These are phyloP conservation scores for Alternaria viburni DNA, from an alignment of 2,329 filamentous ascomycete genomes.

Conservation along the genomic window DNA sequence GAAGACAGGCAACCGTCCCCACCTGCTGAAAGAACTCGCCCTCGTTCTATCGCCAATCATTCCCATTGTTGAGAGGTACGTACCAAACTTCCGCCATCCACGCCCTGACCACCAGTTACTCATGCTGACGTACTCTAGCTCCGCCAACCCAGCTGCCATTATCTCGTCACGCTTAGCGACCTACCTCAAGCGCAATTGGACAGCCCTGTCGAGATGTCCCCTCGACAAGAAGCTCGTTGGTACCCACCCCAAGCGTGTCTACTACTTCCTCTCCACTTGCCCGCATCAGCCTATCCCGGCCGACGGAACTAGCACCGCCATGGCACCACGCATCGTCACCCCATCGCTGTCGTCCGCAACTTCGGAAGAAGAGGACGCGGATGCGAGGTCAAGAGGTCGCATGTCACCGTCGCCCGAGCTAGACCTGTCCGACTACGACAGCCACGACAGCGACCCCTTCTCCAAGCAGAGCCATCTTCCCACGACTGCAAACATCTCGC, in stretches of 20 bases:
- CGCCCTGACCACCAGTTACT: conserved; percentile 29
- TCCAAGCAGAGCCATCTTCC: conserved; percentile 56
- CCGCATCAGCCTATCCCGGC: conserved; percentile 82
- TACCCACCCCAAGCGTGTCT: conserved; percentile 91
- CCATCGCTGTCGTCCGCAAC: conserved; percentile 82
- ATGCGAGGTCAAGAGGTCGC: conserved; percentile 64
- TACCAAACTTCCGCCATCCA: conserved; percentile 34
- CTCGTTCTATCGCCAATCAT: conserved; percentile 77
- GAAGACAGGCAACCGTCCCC: conserved; percentile 87
- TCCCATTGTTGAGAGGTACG: conserved; percentile 89
- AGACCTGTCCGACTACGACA: conserved; percentile 88
- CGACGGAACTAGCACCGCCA: conserved; percentile 59
- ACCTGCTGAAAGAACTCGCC: conserved; percentile 92
- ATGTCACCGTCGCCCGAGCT: conserved; percentile 92
- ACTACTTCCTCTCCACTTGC: conserved; percentile 93
- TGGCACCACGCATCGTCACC: conserved; percentile 71
- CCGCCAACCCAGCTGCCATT: conserved; percentile 92
- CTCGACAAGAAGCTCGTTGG: conserved; percentile 91
- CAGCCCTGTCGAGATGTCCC: conserved; percentile 78
- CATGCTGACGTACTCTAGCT: conserved; percentile 64
- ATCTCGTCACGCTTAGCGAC: conserved; percentile 90
- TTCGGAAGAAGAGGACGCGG: conserved; percentile 72
- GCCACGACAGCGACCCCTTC: conserved; percentile 66
- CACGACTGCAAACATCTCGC: conserved; percentile 54
- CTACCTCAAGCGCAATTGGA: conserved; percentile 88